A percentile compares a stretch with the other conserved stretches of the same genome.
phyloP scores from a whole-genome alignment of 2,329 filamentous ascomycete species.

The Nemania serpens region DNA sequence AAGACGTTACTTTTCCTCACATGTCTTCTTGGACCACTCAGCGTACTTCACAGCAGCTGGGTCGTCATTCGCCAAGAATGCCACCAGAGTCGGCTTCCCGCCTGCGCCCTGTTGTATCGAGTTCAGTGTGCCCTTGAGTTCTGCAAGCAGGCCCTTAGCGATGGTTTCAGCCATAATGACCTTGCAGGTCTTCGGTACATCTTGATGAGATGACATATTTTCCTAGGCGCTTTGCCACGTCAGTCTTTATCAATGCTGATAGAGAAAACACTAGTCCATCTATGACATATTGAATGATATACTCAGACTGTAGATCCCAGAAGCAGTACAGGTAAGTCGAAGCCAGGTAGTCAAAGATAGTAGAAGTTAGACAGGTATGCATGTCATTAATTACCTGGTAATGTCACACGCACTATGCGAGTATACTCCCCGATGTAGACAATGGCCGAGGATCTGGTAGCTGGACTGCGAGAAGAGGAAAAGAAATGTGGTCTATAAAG shows the following conservation, averaged over 20 bases:
- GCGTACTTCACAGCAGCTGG: slow-evolving; percentile 92
- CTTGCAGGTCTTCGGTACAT: slow-evolving; percentile 77
- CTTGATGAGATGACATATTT: slow-evolving; percentile 47
- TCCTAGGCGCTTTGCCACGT: slow-evolving; percentile 18
- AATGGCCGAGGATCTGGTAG: slow-evolving; percentile 16
- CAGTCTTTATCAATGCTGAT: not conserved
- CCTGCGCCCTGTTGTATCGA: slow-evolving; percentile 64
- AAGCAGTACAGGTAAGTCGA: not conserved
- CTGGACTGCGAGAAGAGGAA: slow-evolving; percentile 1
- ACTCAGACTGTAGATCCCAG: too few species aligned
- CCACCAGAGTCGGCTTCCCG: slow-evolving; percentile 75
- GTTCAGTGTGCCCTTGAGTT: slow-evolving; percentile 76
- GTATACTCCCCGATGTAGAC: slow-evolving; percentile 30
- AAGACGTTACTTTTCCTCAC: slow-evolving; percentile 82
- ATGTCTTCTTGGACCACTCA: slow-evolving; percentile 96
- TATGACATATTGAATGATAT: too few species aligned
- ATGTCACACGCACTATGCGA: slow-evolving; percentile 30
- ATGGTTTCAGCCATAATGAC: slow-evolving; percentile 88
- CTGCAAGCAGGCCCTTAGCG: slow-evolving; percentile 76
- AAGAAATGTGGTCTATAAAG: slow-evolving; percentile 3
- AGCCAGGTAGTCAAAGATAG: too few species aligned
- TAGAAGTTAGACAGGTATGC: too few species aligned
- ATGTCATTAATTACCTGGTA: slow-evolving; percentile 23
- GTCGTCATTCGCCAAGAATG: slow-evolving; percentile 90
- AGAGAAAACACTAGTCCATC: not conserved